Evolutionary conservation across 345 rosid genomes (phyloP).

Genomic region (Theobroma cacao): DNA sequence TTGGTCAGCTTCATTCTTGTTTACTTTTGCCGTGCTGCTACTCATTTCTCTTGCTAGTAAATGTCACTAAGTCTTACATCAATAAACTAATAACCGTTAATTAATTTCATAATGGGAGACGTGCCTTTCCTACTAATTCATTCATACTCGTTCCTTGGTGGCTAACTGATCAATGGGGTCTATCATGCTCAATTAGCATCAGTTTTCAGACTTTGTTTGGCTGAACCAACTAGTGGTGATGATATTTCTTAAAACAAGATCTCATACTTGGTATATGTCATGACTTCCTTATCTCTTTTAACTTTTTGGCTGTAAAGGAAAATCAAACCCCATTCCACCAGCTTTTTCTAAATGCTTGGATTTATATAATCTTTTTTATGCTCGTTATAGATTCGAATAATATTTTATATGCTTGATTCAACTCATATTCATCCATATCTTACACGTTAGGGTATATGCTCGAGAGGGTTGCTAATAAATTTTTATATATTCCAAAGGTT

Average conservation of each 20-base stretch:
- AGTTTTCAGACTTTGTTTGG: not conserved
- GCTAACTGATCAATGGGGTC: no score
- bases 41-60: slow-evolving; percentile 3
- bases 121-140: slow-evolving; percentile 17
- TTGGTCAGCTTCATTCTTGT: slow-evolving; percentile 49
- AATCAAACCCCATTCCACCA: not conserved
- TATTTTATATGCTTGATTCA: slow-evolving; percentile 6
- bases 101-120: slow-evolving; percentile 1
- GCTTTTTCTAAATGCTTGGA: not conserved
- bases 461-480: not conserved
- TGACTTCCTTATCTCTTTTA: not conserved
- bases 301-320: slow-evolving; percentile 14
- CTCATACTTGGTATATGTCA: not conserved
- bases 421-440: not conserved
- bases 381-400: not conserved
- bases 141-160: no score
- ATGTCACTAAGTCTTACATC: not conserved
- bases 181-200: no score
- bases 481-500: not conserved
- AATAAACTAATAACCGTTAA: slow-evolving; percentile 1
- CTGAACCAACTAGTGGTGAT: not conserved
- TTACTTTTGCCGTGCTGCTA: not conserved
- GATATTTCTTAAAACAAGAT: not conserved
- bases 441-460: not conserved
- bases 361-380: not conserved